phyloP scores from a whole-genome alignment of 257 asterid genomes.

The Solanum dulcamara region DNA sequence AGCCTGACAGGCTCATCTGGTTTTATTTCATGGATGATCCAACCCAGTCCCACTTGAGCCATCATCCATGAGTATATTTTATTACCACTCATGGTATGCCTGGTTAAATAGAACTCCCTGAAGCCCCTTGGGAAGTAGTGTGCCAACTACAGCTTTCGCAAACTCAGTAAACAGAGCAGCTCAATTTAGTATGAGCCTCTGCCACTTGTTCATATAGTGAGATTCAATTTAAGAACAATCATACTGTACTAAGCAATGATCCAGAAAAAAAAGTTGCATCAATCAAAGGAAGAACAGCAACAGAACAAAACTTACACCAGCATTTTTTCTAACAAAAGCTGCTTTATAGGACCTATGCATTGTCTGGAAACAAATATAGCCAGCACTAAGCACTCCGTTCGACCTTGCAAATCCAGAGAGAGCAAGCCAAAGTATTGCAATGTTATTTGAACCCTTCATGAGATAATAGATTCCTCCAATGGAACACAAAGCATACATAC shows the following conservation, averaged over 20 bases:
- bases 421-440: conserved; percentile 61
- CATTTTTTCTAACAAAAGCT: conserved; percentile 23
- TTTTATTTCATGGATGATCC: not conserved
- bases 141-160: not conserved
- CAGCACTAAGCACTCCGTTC: conserved; percentile 85
- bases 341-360: conserved; percentile 51
- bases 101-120: not conserved
- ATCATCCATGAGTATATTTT: not conserved
- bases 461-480: conserved; percentile 68
- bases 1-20: not conserved
- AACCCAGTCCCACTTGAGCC: not conserved
- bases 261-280: not conserved
- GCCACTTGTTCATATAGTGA: not conserved
- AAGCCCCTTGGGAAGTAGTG: not conserved
- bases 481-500: conserved; percentile 67
- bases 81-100: not conserved
- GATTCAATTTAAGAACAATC: not conserved
- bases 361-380: conserved; percentile 61
- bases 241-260: not conserved
- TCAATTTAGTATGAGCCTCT: not conserved
- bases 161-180: not conserved
- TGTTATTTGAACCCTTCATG: conserved; percentile 32
- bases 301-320: conserved; percentile 37
- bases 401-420: conserved; percentile 83
- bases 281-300: not conserved